Conservation (phyloP, 495 filamentous ascomycete species). For the Articulospora tetracladia region DNA sequence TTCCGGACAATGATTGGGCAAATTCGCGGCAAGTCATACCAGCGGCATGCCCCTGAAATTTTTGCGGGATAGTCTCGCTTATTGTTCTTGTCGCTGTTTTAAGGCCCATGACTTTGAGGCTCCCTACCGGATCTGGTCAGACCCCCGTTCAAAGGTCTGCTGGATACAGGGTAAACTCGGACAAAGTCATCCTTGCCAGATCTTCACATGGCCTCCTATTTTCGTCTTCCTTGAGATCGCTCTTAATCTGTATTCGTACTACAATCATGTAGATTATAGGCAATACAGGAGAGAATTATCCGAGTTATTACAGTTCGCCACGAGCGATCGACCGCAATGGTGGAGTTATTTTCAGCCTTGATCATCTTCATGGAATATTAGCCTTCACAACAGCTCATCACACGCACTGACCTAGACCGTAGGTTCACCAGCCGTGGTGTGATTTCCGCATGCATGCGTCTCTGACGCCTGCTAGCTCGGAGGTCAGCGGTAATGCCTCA, state of each 20-base stretch:
- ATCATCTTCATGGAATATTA: background rate
- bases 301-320: too few species aligned
- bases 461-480: too few species aligned
- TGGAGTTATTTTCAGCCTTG: background rate
- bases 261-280: too few species aligned
- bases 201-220: background rate
- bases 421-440: background rate
- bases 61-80: background rate
- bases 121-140: background rate
- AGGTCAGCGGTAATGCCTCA: background rate
- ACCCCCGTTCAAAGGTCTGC: background rate
- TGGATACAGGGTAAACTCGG: background rate
- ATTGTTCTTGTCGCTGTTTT: background rate
- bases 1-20: background rate
- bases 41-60: background rate
- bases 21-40: background rate
- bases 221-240: too few species aligned
- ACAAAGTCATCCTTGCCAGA: background rate
- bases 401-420: background rate
- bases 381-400: background rate
- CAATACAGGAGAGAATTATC: too few species aligned
- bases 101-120: background rate
- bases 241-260: too few species aligned
- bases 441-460: too few species aligned
- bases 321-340: too few species aligned